Conservation (phyloP, 2,329 filamentous ascomycete species). For the Diaporthe helianthi region DNA sequence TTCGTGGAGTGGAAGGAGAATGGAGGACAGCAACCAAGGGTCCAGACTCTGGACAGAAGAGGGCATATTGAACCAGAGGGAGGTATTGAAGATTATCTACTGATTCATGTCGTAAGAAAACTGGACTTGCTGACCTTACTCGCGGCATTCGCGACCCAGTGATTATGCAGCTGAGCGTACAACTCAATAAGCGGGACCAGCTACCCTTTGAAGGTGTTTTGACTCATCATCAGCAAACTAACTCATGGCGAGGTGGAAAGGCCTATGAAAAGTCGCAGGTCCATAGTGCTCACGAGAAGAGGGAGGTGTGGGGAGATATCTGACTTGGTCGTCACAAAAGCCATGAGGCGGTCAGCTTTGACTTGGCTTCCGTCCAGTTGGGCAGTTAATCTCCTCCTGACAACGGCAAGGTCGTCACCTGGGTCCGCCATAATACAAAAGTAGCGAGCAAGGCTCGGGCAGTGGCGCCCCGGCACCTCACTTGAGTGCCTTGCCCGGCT, state of each 20-base stretch:
- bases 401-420: slow-evolving; percentile 24
- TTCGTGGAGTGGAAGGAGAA: neutral
- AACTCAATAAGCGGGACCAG: slow-evolving; percentile 34
- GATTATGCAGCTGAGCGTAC: slow-evolving; percentile 31
- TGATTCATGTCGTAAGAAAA: slow-evolving; percentile 32
- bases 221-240: slow-evolving; percentile 32
- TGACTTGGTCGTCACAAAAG: slow-evolving; percentile 32
- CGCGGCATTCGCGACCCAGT: slow-evolving; percentile 28
- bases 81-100: slow-evolving; percentile 19
- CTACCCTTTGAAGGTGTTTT: slow-evolving; percentile 22
- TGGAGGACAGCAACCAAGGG: slow-evolving; percentile 8
- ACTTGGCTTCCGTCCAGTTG: slow-evolving; percentile 30
- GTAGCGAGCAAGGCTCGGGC: slow-evolving; percentile 20
- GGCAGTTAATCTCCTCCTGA: slow-evolving; percentile 27
- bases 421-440: slow-evolving; percentile 30
- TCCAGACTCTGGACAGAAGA: slow-evolving; percentile 9
- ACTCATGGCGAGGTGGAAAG: slow-evolving; percentile 23
- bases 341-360: slow-evolving; percentile 34
- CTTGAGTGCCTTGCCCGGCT: slow-evolving; percentile 4
- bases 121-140: slow-evolving; percentile 32
- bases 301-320: slow-evolving; percentile 31
- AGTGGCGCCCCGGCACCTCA: slow-evolving; percentile 20
- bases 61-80: slow-evolving; percentile 17
- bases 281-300: slow-evolving; percentile 28
- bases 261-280: slow-evolving; percentile 30